Evolutionary conservation across 2,329 filamentous ascomycete species (phyloP), one percentile per base, ranked within the genome.

Genomic region (Neopestalotiopsis rosae): DNA sequence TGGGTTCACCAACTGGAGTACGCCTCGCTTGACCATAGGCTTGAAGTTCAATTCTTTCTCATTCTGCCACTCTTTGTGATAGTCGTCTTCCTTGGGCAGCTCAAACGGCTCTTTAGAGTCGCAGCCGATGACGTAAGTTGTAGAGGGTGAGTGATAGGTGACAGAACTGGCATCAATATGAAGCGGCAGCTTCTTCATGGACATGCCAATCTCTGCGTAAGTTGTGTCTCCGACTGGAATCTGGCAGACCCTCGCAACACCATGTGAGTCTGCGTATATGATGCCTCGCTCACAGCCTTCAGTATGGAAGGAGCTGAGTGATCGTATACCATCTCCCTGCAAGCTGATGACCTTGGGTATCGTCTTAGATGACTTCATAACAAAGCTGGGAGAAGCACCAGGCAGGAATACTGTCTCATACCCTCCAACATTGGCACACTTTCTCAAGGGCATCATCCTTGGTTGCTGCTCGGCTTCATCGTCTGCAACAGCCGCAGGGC

Each of bases 361-460:
- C 65, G 91, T 94, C 72, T 94, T 92, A 45, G 94, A 88, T 62
- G 94, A 94, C 75, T 93, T 97, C 58, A 98, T 79, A 59, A 99
- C 83, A 78, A 98, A 95, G 69, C 90, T 91, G 0, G 95, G 92
- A 0, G 94, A 94, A 4, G 87, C 81, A 0, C 95, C 95, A 0
- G 94, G 91, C 64, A 98, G 86, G 76, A 97, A 96, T 1, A 98
- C 91, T 1, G 92, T 88, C 76, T 89, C 91, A 78, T 95, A 94
- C 3, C 94, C 94, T 38, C 87, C 89, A n/a, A 98, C 77, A 68
- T 93, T 91, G 67, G 83, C 76, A 58, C 92, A 86, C 1, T 84
- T 81, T 1, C 88, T 84, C 52, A 94, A 82, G 0, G 90, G 85
- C 20, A 87, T 81, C 67, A 83, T 84, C 2, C 84, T 82, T 3